These are phyloP conservation scores for Erucastrum elatum DNA, from an alignment of 345 rosid genomes.

Conservation along the genomic window DNA sequence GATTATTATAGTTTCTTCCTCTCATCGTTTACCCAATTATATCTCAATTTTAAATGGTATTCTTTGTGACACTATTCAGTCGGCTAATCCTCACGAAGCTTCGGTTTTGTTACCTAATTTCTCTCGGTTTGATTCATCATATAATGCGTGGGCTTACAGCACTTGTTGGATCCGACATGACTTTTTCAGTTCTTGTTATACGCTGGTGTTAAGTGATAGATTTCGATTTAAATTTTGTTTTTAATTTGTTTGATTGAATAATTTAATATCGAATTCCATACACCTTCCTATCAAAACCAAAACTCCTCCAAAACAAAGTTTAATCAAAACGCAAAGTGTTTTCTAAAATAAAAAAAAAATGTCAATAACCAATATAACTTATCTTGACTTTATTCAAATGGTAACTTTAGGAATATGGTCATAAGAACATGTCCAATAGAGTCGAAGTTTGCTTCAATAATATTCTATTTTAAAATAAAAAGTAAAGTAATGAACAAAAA, in stretches of 20 bases:
- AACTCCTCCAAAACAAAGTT: background rate
- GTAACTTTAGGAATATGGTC: background rate
- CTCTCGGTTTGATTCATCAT: background rate
- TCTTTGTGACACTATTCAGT: background rate
- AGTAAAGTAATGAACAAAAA: too few relatives aligned
- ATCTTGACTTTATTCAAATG: background rate
- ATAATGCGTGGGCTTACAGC: background rate
- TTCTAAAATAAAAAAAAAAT: background rate
- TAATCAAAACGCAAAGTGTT: background rate
- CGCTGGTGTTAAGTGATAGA: background rate
- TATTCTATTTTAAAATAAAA: too few relatives aligned
- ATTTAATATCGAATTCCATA: background rate
- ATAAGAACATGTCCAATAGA: too few relatives aligned
- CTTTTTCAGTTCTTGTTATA: too few relatives aligned
- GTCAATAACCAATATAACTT: background rate
- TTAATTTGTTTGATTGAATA: background rate
- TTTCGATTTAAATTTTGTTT: too few relatives aligned
- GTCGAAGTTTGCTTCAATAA: too few relatives aligned
- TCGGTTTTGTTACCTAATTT: slow-evolving; percentile 24
- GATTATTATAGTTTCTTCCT: slow-evolving; percentile 21
- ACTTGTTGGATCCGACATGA: background rate
- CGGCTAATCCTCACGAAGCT: slow-evolving; percentile 7
- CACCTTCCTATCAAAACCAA: background rate
- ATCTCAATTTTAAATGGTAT: background rate
- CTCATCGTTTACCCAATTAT: slow-evolving; percentile 23